phyloP scores from a whole-genome alignment of 306 rosid species.

The Luffa acutangula region DNA sequence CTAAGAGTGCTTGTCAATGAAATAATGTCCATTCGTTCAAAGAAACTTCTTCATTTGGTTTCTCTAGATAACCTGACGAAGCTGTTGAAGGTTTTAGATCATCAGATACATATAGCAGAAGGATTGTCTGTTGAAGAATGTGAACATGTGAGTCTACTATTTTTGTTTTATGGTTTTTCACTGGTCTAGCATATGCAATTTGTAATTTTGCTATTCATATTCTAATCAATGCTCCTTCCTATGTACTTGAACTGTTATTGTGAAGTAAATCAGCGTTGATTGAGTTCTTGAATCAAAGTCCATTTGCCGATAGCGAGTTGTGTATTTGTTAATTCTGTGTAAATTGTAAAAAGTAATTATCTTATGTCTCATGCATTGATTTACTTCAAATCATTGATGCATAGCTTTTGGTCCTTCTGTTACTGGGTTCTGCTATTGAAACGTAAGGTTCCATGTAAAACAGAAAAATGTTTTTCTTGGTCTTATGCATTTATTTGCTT shows the following conservation, averaged over 20 bases:
- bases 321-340: neutral
- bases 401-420: neutral
- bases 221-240: neutral
- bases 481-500: neutral
- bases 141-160: constrained; percentile 56
- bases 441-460: neutral
- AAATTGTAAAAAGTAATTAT: neutral
- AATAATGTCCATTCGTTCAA: constrained; percentile 66
- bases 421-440: neutral
- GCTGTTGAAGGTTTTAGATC: constrained; percentile 73
- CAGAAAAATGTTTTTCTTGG: neutral
- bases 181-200: neutral
- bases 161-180: neutral
- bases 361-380: neutral
- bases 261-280: neutral
- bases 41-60: constrained; percentile 68
- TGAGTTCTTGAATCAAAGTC: neutral
- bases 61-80: constrained; percentile 74
- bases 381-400: neutral
- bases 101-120: constrained; percentile 94
- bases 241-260: neutral
- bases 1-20: constrained; percentile 76
- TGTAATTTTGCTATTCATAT: neutral
- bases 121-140: constrained; percentile 81
- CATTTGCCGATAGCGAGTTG: neutral